These are phyloP conservation scores for Auxenochlorella pyrenoidosa DNA, from an alignment of 139 green algal species.

Conservation along the genomic window DNA sequence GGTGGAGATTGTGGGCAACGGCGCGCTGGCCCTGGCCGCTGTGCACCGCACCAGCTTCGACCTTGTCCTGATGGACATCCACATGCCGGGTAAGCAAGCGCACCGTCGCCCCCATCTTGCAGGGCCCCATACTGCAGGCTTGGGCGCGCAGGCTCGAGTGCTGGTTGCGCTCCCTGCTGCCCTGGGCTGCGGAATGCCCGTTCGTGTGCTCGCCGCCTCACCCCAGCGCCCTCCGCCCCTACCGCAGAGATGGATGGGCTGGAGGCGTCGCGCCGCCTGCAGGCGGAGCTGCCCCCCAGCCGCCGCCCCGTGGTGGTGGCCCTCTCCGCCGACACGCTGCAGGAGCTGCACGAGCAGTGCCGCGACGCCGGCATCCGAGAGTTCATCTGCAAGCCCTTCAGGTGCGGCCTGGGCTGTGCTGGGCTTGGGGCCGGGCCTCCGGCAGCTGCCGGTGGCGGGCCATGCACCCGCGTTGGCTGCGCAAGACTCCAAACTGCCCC, in stretches of 20 bases:
- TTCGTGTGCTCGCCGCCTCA: too few relatives aligned
- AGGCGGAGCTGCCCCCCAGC: constrained; percentile 47
- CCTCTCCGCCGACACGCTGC: constrained; percentile 73
- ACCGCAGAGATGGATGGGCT: constrained; percentile 75
- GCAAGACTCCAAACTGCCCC: too few relatives aligned
- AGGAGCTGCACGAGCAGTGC: constrained; percentile 61
- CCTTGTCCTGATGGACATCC: constrained; percentile 88
- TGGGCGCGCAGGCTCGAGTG: too few relatives aligned
- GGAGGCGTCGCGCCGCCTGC: constrained; percentile 68
- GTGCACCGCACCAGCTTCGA: constrained; percentile 62
- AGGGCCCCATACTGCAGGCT: too few relatives aligned
- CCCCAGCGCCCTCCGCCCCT: background rate
- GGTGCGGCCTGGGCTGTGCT: background rate
- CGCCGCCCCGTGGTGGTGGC: constrained; percentile 71
- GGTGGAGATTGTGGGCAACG: constrained; percentile 71
- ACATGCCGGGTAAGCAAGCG: constrained; percentile 53
- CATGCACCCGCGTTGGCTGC: too few relatives aligned
- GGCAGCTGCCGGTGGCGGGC: too few relatives aligned
- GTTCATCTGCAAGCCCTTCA: constrained; percentile 81
- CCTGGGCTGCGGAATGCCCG: background rate
- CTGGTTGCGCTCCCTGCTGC: background rate
- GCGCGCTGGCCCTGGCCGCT: constrained; percentile 56
- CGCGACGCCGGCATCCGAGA: constrained; percentile 69
- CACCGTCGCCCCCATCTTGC: too few relatives aligned
- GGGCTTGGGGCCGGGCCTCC: too few relatives aligned